Conservation (phyloP, 2,329 filamentous ascomycete species). For the Exophiala aquamarina region DNA sequence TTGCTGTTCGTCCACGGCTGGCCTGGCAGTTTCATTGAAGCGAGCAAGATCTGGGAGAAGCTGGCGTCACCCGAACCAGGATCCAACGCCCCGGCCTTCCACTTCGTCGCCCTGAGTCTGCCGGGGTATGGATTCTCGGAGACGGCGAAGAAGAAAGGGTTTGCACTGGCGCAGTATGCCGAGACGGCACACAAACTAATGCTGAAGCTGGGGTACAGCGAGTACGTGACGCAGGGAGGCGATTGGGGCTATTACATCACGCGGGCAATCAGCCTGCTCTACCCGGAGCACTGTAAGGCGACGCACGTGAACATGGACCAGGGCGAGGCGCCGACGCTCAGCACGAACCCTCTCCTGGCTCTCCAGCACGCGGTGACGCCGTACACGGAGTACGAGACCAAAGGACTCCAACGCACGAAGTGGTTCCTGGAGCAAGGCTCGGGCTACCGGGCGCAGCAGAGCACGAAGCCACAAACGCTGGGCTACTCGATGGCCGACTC, state of each 20-base stretch:
- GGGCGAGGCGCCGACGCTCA: constrained; percentile 50
- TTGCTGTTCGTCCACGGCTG: constrained; percentile 29
- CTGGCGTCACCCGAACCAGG: constrained; percentile 35
- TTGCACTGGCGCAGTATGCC: constrained; percentile 61
- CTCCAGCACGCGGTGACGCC: constrained; percentile 56
- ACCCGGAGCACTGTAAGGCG: constrained; percentile 58
- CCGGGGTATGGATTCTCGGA: constrained; percentile 59
- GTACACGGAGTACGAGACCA: constrained; percentile 53
- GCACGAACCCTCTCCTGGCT: constrained; percentile 57
- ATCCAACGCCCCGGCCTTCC: constrained; percentile 48
- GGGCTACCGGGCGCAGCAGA: constrained; percentile 61
- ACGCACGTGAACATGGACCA: constrained; percentile 63
- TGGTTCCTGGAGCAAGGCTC: constrained; percentile 57
- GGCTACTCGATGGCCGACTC: constrained; percentile 69
- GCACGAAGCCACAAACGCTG: constrained; percentile 71
- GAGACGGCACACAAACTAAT: constrained; percentile 68
- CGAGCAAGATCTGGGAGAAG: constrained; percentile 33
- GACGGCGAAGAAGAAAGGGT: constrained; percentile 53
- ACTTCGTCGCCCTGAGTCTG: constrained; percentile 55
- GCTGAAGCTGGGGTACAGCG: constrained; percentile 63
- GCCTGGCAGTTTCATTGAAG: constrained; percentile 28
- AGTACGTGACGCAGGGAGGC: constrained; percentile 64
- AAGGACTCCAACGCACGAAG: constrained; percentile 51
- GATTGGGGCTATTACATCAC: constrained; percentile 70
- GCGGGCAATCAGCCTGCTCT: constrained; percentile 59